Conservation (phyloP, 2,329 filamentous ascomycete species). For the Talaromyces sp. region DNA sequence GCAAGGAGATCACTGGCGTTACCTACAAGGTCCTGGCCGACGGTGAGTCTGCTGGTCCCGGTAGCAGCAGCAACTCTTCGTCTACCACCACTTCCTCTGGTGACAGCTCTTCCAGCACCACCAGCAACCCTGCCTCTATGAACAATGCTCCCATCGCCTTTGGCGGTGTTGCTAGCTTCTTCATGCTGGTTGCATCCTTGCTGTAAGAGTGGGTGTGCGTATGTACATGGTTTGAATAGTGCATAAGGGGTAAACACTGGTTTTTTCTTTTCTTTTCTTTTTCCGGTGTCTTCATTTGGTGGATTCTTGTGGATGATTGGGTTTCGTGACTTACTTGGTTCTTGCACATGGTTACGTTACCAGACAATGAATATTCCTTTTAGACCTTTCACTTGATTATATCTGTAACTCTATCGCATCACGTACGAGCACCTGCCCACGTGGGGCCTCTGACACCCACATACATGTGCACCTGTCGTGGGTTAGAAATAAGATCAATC, state of each 20-base stretch:
- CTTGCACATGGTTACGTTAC: constrained; percentile 3
- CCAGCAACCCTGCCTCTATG: constrained; percentile 23
- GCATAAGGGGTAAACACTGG: neutral
- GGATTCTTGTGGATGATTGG: constrained; percentile 5
- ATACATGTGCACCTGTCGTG: too few relatives aligned
- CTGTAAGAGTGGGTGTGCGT: constrained; percentile 20
- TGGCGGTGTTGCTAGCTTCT: constrained; percentile 30
- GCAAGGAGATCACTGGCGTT: constrained; percentile 64
- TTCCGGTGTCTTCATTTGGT: neutral
- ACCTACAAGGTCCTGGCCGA: constrained; percentile 58
- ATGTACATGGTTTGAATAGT: neutral
- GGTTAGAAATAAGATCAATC: too few relatives aligned
- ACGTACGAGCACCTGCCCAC: neutral
- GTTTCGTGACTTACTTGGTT: neutral
- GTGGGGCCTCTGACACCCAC: too few relatives aligned
- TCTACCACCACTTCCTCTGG: constrained; percentile 8
- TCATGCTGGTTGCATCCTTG: constrained; percentile 31
- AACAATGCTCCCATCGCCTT: constrained; percentile 26
- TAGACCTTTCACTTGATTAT: neutral
- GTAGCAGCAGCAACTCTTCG: constrained; percentile 10
- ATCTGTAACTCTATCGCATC: neutral
- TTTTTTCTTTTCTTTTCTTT: neutral
- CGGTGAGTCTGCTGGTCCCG: constrained; percentile 39
- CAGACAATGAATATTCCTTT: neutral
- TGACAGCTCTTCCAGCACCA: constrained; percentile 11